phyloP scores from a whole-genome alignment of 164 flowering plant species.

The Chimonanthus praecox region DNA sequence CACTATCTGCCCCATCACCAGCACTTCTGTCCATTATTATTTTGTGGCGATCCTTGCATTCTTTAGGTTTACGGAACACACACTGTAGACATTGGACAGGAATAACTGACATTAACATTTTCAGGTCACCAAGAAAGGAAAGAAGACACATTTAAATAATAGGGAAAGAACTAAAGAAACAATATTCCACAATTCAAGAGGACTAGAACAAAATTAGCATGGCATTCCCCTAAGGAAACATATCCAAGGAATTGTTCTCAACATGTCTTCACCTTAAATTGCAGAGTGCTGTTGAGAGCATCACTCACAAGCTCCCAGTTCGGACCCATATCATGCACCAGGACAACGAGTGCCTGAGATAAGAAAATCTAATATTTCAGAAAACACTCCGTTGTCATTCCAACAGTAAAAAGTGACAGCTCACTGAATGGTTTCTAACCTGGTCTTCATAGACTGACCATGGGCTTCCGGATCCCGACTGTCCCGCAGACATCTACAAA shows the following conservation, averaged over 20 bases:
- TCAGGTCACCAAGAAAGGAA: neutral
- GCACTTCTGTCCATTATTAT: slow-evolving; percentile 66
- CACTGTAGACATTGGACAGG: slow-evolving; percentile 38
- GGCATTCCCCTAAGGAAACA: neutral
- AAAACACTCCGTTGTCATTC: neutral
- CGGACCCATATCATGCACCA: slow-evolving; percentile 97
- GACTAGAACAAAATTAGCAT: neutral
- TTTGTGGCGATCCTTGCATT: slow-evolving; percentile 93
- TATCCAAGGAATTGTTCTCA: slow-evolving; percentile 4
- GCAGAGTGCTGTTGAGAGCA: slow-evolving; percentile 79
- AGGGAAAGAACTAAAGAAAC: no score
- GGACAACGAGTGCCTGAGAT: slow-evolving; percentile 90
- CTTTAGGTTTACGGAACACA: slow-evolving; percentile 77
- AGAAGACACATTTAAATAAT: neutral
- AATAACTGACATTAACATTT: slow-evolving; percentile 6
- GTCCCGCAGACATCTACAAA: slow-evolving; percentile 58
- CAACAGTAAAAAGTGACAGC: neutral
- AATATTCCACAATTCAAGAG: neutral
- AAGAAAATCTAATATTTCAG: slow-evolving; percentile 3
- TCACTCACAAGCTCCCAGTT: slow-evolving; percentile 99
- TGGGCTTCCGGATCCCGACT: slow-evolving; percentile 58
- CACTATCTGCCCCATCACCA: slow-evolving; percentile 96
- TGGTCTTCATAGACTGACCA: slow-evolving; percentile 91
- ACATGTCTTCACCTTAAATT: slow-evolving; percentile 59
- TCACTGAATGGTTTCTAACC: slow-evolving; percentile 28